phyloP scores from a whole-genome alignment of 176 grass and related monocot species.

The Oryza nivara region DNA sequence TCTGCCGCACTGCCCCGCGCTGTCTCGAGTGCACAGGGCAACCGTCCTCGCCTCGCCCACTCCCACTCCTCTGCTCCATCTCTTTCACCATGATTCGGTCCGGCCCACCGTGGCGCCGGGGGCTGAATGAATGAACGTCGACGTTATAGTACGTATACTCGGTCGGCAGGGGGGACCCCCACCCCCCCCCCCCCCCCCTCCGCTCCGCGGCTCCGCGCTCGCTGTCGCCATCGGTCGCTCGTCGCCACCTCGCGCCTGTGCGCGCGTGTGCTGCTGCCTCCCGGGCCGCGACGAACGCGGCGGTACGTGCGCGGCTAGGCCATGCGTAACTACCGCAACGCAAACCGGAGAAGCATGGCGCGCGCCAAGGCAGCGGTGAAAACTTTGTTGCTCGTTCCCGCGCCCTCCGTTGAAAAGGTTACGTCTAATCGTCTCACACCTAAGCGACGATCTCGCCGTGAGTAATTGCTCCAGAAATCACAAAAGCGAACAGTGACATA shows the following conservation, averaged over 20 bases:
- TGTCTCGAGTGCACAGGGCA: constrained; percentile 19
- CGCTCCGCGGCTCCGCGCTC: background rate
- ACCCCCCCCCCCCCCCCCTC: too few species aligned
- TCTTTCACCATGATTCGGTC: constrained; percentile 49
- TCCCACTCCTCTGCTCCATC: background rate
- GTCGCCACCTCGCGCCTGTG: background rate
- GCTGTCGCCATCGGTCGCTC: background rate
- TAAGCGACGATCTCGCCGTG: background rate
- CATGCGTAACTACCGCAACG: background rate
- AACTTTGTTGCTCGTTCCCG: background rate
- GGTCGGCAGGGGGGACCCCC: background rate
- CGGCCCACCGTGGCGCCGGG: background rate
- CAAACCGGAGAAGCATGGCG: background rate
- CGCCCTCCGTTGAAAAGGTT: background rate
- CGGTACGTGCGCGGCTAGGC: background rate
- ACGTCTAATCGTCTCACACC: background rate
- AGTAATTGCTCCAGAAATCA: background rate
- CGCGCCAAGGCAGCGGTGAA: background rate
- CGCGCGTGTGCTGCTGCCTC: constrained; percentile 28
- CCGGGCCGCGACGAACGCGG: background rate
- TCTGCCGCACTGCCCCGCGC: background rate
- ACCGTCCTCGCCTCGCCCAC: background rate
- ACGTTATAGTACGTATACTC: background rate
- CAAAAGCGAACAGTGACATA: background rate
- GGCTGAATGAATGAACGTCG: constrained; percentile 15